Base-by-base conservation (phyloP, 345 rosid species). In the Syzygium aromaticum region DNA sequence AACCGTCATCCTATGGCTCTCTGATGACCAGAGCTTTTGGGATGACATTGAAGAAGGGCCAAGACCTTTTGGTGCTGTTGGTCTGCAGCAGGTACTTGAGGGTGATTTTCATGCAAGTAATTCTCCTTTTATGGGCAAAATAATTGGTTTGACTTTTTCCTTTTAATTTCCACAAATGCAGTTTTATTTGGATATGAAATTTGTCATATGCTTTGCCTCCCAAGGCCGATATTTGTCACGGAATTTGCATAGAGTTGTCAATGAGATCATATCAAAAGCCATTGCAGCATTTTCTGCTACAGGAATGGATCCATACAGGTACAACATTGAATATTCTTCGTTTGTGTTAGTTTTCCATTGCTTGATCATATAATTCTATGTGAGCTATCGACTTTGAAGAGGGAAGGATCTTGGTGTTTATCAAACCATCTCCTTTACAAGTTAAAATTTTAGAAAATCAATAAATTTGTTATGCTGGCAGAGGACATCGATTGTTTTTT, bases 41-140 rank as follows among this genome's bases (percentile, higher is more conserved):
- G 99, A 95, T 90, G 99, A 98, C 87, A 96, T 98, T 77, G 99
- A 96, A 90, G 98, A 96, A 85, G 99, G 99, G 83, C 99, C 98
- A 73, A 93, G 93, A 93, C 95, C 98, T 61, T 89, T 98, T 89
- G 99, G 98, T 87, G 94, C 98, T 91, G 94, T 94, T 89, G 99
- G 99, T 89, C 90, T 96, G 86, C 99, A 93, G 61, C 98, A 98
- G 94, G 99, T 92, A 90, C 27, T 91, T 38, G 46, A 86, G 86
- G 88, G 84, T 87, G 61, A 51, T 52, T 84, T 89, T 83, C 56
- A 87, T 78, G 85, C 54, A 3, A 86, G 67, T 85, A 22, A 23
- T 53, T 73, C 52, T 88, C 11, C 52, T 22, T 14, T 49, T 25
- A 28, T 14, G 78, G 53, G 51, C 51, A 51, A 46, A 51, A 59